Evolutionary conservation across 768 basidiomycete genomes (phyloP).

Genomic region (Boletellus ananas): DNA sequence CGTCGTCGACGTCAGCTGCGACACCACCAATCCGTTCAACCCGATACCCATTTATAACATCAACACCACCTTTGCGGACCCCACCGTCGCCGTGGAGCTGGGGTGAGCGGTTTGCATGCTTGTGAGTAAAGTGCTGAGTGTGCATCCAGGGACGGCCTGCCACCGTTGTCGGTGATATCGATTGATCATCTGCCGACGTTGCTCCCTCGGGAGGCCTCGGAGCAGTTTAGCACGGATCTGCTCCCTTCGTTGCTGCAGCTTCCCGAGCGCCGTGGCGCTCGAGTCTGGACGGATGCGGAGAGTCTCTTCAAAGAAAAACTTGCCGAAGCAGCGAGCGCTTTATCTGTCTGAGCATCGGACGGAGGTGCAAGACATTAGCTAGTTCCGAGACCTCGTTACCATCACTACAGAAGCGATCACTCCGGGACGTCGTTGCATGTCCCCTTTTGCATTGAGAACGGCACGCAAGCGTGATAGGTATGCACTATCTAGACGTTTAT

Average conservation of each 20-base stretch:
- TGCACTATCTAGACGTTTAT: too few species aligned
- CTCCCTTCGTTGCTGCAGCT: constrained; percentile 80
- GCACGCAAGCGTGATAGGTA: too few species aligned
- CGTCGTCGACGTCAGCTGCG: constrained; percentile 97
- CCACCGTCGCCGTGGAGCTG: constrained; percentile 83
- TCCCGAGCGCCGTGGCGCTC: constrained; percentile 58
- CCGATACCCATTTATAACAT: constrained; percentile 92
- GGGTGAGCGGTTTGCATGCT: constrained; percentile 41
- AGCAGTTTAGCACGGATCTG: constrained; percentile 89
- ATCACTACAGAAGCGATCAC: too few species aligned
- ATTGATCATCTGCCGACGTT: constrained; percentile 97
- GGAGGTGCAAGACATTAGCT: not conserved
- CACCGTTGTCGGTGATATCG: constrained; percentile 79
- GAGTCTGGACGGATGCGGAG: constrained; percentile 89
- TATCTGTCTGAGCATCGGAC: not conserved
- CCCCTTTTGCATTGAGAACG: too few species aligned
- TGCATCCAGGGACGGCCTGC: constrained; percentile 50
- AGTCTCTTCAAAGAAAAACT: constrained; percentile 71
- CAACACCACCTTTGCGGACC: constrained; percentile 91
- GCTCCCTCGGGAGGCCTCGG: constrained; percentile 92
- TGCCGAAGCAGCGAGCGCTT: constrained; percentile 41
- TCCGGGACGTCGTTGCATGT: too few species aligned
- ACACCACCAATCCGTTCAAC: constrained; percentile 98
- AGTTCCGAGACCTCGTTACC: not conserved
- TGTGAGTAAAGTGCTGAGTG: constrained; percentile 1